phyloP scores from a whole-genome alignment of 495 filamentous ascomycete species.

The Tuber calosporum region DNA sequence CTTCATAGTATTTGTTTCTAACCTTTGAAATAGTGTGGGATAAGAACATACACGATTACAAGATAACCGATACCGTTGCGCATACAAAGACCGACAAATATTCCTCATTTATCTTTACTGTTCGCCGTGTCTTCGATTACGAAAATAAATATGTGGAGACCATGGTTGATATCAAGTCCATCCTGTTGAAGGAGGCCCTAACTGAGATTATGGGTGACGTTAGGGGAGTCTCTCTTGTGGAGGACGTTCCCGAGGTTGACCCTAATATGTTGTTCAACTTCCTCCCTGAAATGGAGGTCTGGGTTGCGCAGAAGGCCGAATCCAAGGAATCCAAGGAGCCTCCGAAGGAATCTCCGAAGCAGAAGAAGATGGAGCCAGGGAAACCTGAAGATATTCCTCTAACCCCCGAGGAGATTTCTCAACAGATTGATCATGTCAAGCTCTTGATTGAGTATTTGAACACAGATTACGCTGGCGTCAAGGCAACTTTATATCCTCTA shows the following conservation, averaged over 20 bases:
- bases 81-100: conserved; percentile 66
- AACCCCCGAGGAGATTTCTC: conserved; percentile 58
- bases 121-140: conserved; percentile 78
- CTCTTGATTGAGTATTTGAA: conserved; percentile 75
- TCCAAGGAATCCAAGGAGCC: conserved; percentile 12
- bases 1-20: conserved; percentile 3
- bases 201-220: conserved; percentile 71
- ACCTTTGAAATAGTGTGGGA: conserved; percentile 54
- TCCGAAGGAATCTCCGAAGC: conserved; percentile 59
- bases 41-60: conserved; percentile 71
- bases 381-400: conserved; percentile 55
- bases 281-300: conserved; percentile 27
- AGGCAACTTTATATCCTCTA: conserved; percentile 76
- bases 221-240: conserved; percentile 71
- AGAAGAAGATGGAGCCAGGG: conserved; percentile 45
- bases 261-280: conserved; percentile 79
- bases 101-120: conserved; percentile 79
- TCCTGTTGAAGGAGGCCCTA: conserved; percentile 64
- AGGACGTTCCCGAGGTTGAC: conserved; percentile 68
- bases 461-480: conserved; percentile 68
- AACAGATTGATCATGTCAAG: conserved; percentile 63
- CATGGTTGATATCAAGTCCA: conserved; percentile 79
- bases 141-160: conserved; percentile 77
- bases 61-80: conserved; percentile 71
- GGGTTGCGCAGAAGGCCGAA: conserved; percentile 23